Base-by-base conservation (phyloP, 2,329 filamentous ascomycete species). In the Colletotrichum spaethianum region DNA sequence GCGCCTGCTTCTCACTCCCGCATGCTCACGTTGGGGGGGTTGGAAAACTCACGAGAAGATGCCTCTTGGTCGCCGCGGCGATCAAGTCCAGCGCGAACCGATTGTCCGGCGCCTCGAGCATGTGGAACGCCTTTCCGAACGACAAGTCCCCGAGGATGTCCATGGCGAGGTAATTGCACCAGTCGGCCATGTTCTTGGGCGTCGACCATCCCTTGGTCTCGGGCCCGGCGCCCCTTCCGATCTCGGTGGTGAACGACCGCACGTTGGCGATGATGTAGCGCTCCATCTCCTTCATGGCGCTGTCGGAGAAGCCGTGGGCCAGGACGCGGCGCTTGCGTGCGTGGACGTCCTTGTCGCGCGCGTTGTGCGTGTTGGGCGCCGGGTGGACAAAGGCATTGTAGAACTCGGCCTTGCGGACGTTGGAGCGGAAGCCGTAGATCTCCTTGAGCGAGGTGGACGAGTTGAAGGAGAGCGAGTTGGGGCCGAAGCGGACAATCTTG, bases 381-480 rank as follows among this genome's bases (percentile, higher is more conserved):
- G 92, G 92, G 68, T 93, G 91, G 1, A 91, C 90, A 79, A 93
- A 94, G 50, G 91, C 91, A 75, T 93, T 88, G 83, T 94, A 94
- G 83, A 94, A 94, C 75, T 91, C 87, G 50, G 91, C 87, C 82
- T 94, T 94, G 80, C 87, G 84, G 38, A 92, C 89, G 72, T 91
- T 91, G 79, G 88, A 81, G 60, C 85, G 85, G 83, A 91, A 90
- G 74, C 90, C 89, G 81, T 92, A 91, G 73, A 93, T 92, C 23
- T 90, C 87, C 79, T 90, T 90, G 70, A 94, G 84, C 0, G 93
- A 92, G 9, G 88, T 87, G 73, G 88, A 88, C 66, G 90, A 92
- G 85, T 96, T 96, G 83, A 97, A 90, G 1, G 92, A 94, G 52
- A 97, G 83, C 72, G 89, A 90, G 80, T 94, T 94, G 55, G 94